Evolutionary conservation across 75 land plant genomes (phyloP).

Genomic region (Larix kaempferi): DNA sequence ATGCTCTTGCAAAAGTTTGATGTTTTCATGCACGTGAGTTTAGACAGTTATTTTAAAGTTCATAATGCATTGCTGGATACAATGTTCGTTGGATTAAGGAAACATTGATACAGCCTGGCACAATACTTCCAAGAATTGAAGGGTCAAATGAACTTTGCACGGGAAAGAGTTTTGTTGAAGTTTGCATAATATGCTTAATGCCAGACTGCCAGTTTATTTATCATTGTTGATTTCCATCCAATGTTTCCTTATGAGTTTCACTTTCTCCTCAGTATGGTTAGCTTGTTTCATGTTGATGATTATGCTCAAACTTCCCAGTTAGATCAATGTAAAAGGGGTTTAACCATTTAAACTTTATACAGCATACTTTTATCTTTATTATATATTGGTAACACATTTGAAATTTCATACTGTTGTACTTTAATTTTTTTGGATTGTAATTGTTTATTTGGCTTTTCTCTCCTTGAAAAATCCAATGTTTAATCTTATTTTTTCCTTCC

Average conservation of each 20-base stretch:
- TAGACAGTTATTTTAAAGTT: too few species aligned
- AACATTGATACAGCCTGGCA: too few species aligned
- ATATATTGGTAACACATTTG: neutral
- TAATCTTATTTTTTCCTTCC: constrained; percentile 7
- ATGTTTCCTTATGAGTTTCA: neutral
- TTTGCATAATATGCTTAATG: neutral
- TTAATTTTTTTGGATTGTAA: neutral
- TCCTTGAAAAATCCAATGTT: neutral
- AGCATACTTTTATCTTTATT: neutral
- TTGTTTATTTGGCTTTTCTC: neutral
- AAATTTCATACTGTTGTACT: neutral
- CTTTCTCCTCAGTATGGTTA: neutral
- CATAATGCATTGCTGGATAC: too few species aligned
- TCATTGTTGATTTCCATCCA: neutral
- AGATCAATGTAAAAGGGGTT: neutral
- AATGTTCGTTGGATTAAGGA: too few species aligned
- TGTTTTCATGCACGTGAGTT: too few species aligned
- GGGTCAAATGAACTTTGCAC: neutral
- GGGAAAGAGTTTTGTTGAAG: neutral
- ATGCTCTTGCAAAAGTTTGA: too few species aligned
- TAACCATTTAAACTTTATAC: neutral
- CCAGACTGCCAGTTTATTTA: neutral
- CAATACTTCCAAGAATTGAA: neutral
- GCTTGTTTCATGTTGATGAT: too few species aligned
- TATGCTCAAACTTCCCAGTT: neutral